Evolutionary conservation across 1,139 yeast genomes (phyloP).

Genomic region (Candida labiduridarum): DNA sequence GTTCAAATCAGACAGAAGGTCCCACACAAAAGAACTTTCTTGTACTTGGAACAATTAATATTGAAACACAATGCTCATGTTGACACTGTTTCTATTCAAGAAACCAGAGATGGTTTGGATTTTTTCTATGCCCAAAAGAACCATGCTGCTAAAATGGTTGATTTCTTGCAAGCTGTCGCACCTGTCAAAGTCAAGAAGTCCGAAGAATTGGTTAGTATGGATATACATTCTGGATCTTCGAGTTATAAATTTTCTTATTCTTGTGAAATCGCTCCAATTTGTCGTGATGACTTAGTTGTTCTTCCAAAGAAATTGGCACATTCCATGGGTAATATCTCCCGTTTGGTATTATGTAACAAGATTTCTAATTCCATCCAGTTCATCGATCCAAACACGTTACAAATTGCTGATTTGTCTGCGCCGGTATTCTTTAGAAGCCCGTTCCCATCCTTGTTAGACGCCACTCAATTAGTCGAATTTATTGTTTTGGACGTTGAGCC

Average conservation of each 20-base stretch:
- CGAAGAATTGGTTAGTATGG: slow-evolving; percentile 89
- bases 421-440: slow-evolving; percentile 87
- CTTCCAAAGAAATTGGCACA: slow-evolving; percentile 85
- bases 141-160: slow-evolving; percentile 93
- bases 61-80: slow-evolving; percentile 92
- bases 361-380: slow-evolving; percentile 82
- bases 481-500: slow-evolving; percentile 93
- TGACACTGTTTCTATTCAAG: slow-evolving; percentile 92
- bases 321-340: slow-evolving; percentile 80
- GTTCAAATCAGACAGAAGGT: slow-evolving; percentile 98
- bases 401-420: slow-evolving; percentile 76
- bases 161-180: slow-evolving; percentile 81
- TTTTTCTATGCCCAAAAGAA: slow-evolving; percentile 87
- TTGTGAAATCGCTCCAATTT: slow-evolving; percentile 94
- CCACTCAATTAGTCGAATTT: slow-evolving; percentile 81
- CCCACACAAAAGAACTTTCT: slow-evolving; percentile 92
- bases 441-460: slow-evolving; percentile 76
- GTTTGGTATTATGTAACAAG: slow-evolving; percentile 83
- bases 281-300: slow-evolving; percentile 94
- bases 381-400: slow-evolving; percentile 80
- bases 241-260: slow-evolving; percentile 90
- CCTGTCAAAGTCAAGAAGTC: slow-evolving; percentile 88
- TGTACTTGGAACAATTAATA: slow-evolving; percentile 92
- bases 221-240: slow-evolving; percentile 88
- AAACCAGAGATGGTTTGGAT: slow-evolving; percentile 92